Evolutionary conservation across 371 early-diverging fungal genomes (phyloP), one percentile per base, ranked within the genome.

Genomic region (Choanephora cucurbitarum): DNA sequence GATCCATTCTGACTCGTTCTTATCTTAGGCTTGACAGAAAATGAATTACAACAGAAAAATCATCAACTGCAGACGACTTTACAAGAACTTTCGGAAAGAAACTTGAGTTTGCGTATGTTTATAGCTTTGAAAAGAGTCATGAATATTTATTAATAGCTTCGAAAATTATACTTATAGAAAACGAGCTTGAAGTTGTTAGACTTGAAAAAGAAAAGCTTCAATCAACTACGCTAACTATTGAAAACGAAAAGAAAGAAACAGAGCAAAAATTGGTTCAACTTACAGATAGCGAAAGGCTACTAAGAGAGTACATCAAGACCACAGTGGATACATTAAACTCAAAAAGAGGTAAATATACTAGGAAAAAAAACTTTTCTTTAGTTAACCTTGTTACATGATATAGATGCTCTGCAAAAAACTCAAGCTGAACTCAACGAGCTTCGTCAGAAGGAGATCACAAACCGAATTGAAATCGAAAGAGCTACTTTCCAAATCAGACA

Each of bases 331-430:
- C 39, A 17, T 42, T 57, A 0, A 33, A 41, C 34, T 23, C 42
- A 19, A 43, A 57, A 15, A 42, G 57, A 57, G 50, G 57, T 55
- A 55, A 43, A 9, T 18, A 9, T 15, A n/a, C n/a, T n/a, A n/a
- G n/a, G n/a, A n/a, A n/a, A n/a, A n/a, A n/a, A n/a, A n/a, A n/a
- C n/a, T n/a, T n/a, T n/a, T n/a, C n/a, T n/a, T n/a, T n/a, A n/a
- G n/a, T n/a, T n/a, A n/a, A n/a, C n/a, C n/a, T n/a, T n/a, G n/a
- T n/a, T n/a, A n/a, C n/a, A n/a, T n/a, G n/a, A n/a, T n/a, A n/a
- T 3, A 48, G 48, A 48, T 19, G 24, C 24, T 31, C 28, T 57
- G 9, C 33, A 21, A 15, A 28, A 48, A 7, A 28, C 47, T 13
- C 32, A 48, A 11, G 18, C 39, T n/a, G 44, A 57, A 23, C 21